These are phyloP conservation scores for Penicillium freii DNA, from an alignment of 2,329 filamentous ascomycete genomes.

Conservation along the genomic window DNA sequence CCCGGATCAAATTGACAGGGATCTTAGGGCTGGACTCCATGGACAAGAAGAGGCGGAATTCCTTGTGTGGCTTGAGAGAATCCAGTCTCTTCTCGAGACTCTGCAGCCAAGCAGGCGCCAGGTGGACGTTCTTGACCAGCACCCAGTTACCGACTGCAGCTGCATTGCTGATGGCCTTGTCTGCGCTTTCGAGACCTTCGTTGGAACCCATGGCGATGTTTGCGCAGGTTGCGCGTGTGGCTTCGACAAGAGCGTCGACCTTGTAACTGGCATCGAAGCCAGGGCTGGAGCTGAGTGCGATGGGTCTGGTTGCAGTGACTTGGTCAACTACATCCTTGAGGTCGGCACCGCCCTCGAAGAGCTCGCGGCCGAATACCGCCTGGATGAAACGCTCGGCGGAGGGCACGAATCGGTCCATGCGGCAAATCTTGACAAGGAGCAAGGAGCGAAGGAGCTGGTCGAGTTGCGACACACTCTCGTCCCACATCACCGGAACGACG, in stretches of 20 bases:
- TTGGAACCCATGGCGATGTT: constrained; percentile 99
- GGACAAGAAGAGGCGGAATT: constrained; percentile 93
- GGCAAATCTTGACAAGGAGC: constrained; percentile 88
- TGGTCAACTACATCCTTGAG: constrained; percentile 80
- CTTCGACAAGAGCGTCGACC: constrained; percentile 89
- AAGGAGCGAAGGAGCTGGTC: constrained; percentile 81
- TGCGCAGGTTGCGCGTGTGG: constrained; percentile 76
- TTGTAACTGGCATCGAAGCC: constrained; percentile 99
- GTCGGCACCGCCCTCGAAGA: constrained; percentile 83
- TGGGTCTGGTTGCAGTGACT: constrained; percentile 78
- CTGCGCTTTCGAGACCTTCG: constrained; percentile 85
- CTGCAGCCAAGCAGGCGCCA: constrained; percentile 93
- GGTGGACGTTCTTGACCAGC: constrained; percentile 96
- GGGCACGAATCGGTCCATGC: constrained; percentile 92
- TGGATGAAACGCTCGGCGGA: constrained; percentile 87
- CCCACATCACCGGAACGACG: constrained; percentile 74
- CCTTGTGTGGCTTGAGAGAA: constrained; percentile 84
- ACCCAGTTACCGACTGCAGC: constrained; percentile 94
- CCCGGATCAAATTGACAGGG: constrained; percentile 89
- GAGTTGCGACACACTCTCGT: constrained; percentile 60
- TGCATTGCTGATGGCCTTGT: constrained; percentile 91
- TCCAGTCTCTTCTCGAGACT: constrained; percentile 96
- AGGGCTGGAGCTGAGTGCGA: constrained; percentile 89
- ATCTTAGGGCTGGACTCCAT: constrained; percentile 98
- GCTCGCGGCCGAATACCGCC: constrained; percentile 75